Conservation (phyloP, 176 grass and related monocot species). For the Eragrostis curvula region DNA sequence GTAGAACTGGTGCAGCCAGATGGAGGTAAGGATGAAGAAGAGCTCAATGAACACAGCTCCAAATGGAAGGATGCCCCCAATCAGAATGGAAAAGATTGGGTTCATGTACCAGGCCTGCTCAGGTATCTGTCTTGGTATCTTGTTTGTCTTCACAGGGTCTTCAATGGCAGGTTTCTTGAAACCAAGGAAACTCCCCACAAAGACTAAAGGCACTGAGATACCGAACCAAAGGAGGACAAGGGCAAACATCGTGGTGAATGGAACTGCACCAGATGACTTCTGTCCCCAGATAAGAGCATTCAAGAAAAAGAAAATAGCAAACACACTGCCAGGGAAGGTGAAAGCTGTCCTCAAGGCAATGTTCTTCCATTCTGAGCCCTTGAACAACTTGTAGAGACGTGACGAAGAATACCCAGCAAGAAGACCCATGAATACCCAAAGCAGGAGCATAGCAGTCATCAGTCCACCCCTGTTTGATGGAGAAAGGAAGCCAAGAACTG, state of each 20-base stretch:
- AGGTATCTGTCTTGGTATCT: constrained; percentile 85
- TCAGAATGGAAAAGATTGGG: constrained; percentile 78
- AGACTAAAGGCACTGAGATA: constrained; percentile 89
- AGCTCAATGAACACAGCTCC: constrained; percentile 93
- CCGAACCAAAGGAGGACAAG: constrained; percentile 95
- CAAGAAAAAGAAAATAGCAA: constrained; percentile 78
- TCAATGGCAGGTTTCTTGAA: constrained; percentile 84
- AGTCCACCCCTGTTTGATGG: constrained; percentile 88
- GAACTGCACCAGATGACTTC: constrained; percentile 92
- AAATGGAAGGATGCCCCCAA: constrained; percentile 87
- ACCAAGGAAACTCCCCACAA: constrained; percentile 83
- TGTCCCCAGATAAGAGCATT: constrained; percentile 88
- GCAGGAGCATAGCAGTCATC: constrained; percentile 93
- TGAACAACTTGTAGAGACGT: constrained; percentile 82
- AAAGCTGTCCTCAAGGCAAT: constrained; percentile 81
- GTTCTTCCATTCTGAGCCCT: constrained; percentile 84
- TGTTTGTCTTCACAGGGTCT: constrained; percentile 92
- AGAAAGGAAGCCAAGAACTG: constrained; percentile 92
- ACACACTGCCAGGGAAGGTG: constrained; percentile 76
- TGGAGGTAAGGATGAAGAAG: constrained; percentile 93
- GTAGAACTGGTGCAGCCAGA: constrained; percentile 94
- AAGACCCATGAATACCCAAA: constrained; percentile 94
- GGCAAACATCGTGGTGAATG: constrained; percentile 96
- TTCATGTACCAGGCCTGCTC: constrained; percentile 97
- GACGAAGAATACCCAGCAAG: constrained; percentile 85